Conservation (phyloP, 179 eudicot species). For the Heliamphora pulchella region DNA sequence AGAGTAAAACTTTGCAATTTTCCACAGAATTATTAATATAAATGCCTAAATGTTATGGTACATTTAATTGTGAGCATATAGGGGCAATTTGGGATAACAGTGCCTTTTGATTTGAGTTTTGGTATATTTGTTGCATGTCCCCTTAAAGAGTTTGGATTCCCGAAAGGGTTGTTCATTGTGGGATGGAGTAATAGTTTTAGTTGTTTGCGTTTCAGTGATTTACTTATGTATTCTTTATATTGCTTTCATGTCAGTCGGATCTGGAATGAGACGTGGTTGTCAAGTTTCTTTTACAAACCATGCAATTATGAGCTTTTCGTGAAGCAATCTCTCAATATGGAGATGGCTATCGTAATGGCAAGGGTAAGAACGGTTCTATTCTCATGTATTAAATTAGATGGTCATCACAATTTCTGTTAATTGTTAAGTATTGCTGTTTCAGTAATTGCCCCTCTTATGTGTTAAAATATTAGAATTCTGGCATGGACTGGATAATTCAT, state of each 20-base stretch:
- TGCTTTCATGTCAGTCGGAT: conserved; percentile 49
- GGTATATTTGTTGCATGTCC: too few relatives aligned
- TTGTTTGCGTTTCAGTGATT: not conserved
- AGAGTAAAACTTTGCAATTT: too few relatives aligned
- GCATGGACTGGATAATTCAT: conserved; percentile 86
- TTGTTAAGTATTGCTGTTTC: not conserved
- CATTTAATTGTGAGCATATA: too few relatives aligned
- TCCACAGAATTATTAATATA: too few relatives aligned
- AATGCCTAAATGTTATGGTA: too few relatives aligned
- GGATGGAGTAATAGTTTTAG: not conserved
- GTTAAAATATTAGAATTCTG: conserved; percentile 37
- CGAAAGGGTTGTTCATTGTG: too few relatives aligned
- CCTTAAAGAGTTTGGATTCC: too few relatives aligned
- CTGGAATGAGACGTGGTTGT: conserved; percentile 93
- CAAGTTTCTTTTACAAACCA: conserved; percentile 85
- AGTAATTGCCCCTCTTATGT: not conserved
- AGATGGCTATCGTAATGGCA: conserved; percentile 91
- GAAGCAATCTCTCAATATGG: conserved; percentile 87
- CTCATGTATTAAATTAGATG: not conserved
- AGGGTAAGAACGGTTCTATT: conserved; percentile 46
- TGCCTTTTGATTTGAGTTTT: too few relatives aligned
- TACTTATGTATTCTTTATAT: not conserved
- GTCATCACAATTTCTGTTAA: not conserved
- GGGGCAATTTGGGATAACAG: too few relatives aligned
- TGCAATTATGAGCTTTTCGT: conserved; percentile 87